Base-by-base conservation (phyloP, 306 rosid genomes). In the Prunus mume region DNA sequence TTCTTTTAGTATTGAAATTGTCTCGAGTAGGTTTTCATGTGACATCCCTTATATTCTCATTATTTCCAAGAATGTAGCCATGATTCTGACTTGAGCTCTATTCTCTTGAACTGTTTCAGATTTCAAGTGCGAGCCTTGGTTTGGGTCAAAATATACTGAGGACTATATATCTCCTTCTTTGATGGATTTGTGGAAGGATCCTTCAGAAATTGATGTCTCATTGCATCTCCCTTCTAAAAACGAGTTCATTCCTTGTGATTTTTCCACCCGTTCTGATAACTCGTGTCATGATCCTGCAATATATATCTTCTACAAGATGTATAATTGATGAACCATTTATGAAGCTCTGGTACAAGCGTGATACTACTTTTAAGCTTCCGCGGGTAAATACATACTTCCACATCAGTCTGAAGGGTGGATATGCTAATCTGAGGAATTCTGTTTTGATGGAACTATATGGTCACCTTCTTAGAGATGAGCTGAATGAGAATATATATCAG, bases 321-420 rank as follows among this genome's bases (percentile, higher is more conserved):
- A 85, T 95, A 85, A 79, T 90, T 73, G 88, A 95, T 87, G 98
- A 92, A 76, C 87, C 97, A 71, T 84, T 89, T 52, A 88, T 95
- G 71, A 95, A 90, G 89, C 83, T 92, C 78, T 95, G 98, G 98
- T 88, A 95, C 91, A 92, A 89, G 88, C 88, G 83, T 58, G 98
- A 95, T 71, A 47, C 57, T 55, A 78, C 90, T 51, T 95, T 95
- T 83, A 92, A 83, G 84, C 84, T 92, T 85, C 98, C 98, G 20
- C 96, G 97, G 73, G 98, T 93, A 78, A 88, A 89, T 85, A 83
- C 98, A 47, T 92, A 89, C 85, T 90, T 95, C 72, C 95, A 87
- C 78, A 88, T 95, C 79, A 90, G 85, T 91, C 83, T 90, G 91
- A 95, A 93, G 83, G 97, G 98, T 68, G 97, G 93, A 79, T 88